A percentile compares a stretch with the other conserved stretches of the same genome.
Evolutionary conservation across 192 early-diverging fungal genomes (phyloP).

Genomic region (Backusella morwellensis): DNA sequence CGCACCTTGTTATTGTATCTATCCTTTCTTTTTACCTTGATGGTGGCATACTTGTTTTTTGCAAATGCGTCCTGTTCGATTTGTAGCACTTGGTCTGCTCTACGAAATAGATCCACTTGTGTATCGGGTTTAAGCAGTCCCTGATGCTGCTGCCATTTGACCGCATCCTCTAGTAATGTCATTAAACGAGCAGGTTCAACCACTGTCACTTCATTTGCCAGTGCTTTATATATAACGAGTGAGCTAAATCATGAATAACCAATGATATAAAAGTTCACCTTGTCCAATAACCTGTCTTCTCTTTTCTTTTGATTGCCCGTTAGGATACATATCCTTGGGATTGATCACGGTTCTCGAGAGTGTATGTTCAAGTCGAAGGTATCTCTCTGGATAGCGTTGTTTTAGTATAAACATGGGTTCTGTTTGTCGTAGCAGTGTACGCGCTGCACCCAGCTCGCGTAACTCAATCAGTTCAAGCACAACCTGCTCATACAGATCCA

Average conservation of each 20-base stretch:
- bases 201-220: conserved; percentile 67
- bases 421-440: conserved; percentile 86
- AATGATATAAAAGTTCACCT: conserved; percentile 25
- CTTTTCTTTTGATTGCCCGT: conserved; percentile 66
- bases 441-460: conserved; percentile 80
- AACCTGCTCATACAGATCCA: conserved; percentile 94
- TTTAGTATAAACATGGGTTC: conserved; percentile 87
- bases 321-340: conserved; percentile 68
- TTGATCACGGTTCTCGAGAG: conserved; percentile 71
- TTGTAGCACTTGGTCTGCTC: conserved; percentile 52
- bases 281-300: conserved; percentile 79
- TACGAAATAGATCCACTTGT: conserved; percentile 79
- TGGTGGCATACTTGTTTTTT: conserved; percentile 63
- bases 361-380: conserved; percentile 80
- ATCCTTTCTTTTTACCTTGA: conserved; percentile 58
- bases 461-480: conserved; percentile 86
- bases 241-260: too few relatives aligned
- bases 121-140: conserved; percentile 70
- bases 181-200: conserved; percentile 79
- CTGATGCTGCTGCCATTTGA: conserved; percentile 89
- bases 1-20: background rate
- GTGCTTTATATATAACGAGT: conserved; percentile 20
- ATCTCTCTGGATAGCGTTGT: conserved; percentile 79
- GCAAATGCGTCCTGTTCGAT: conserved; percentile 75
- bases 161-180: conserved; percentile 79